Conservation (phyloP, 169 alveolate genomes). For the Cryptosporidium ryanae region DNA sequence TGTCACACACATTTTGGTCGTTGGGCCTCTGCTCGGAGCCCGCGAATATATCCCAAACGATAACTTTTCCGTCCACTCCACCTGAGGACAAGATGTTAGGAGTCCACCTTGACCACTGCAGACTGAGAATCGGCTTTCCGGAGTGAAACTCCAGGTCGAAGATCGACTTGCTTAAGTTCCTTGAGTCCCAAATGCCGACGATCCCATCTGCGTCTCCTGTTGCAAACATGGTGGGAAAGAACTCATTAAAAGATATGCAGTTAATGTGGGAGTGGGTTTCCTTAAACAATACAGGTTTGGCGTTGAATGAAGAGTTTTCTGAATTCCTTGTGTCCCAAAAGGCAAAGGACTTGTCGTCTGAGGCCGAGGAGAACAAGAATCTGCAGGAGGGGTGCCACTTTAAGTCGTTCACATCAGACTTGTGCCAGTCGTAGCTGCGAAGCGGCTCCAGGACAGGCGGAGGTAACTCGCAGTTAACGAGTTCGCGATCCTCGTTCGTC, state of each 20-base stretch:
- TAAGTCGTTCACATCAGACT: conserved; percentile 85
- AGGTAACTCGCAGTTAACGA: conserved; percentile 59
- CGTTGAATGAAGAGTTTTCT: conserved; percentile 58
- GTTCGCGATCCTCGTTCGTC: neutral
- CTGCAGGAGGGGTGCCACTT: conserved; percentile 79
- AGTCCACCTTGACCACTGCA: conserved; percentile 80
- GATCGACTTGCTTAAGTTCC: conserved; percentile 79
- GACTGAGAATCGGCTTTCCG: conserved; percentile 78
- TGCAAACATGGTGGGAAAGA: conserved; percentile 80
- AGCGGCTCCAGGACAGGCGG: conserved; percentile 72
- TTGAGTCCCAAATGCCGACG: conserved; percentile 84
- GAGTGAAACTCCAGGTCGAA: conserved; percentile 81
- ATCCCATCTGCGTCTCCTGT: conserved; percentile 84
- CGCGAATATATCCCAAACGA: conserved; percentile 84
- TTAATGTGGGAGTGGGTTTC: conserved; percentile 82
- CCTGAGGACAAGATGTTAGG: conserved; percentile 83
- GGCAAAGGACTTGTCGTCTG: conserved; percentile 83
- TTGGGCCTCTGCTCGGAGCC: neutral
- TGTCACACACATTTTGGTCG: neutral
- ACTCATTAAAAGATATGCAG: conserved; percentile 82
- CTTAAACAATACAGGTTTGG: conserved; percentile 68
- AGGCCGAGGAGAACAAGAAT: conserved; percentile 82
- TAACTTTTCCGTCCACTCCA: conserved; percentile 84
- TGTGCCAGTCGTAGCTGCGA: conserved; percentile 78
- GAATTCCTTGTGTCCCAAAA: conserved; percentile 83